Evolutionary conservation across 345 rosid species (phyloP).

Genomic region (Camelina sativa): DNA sequence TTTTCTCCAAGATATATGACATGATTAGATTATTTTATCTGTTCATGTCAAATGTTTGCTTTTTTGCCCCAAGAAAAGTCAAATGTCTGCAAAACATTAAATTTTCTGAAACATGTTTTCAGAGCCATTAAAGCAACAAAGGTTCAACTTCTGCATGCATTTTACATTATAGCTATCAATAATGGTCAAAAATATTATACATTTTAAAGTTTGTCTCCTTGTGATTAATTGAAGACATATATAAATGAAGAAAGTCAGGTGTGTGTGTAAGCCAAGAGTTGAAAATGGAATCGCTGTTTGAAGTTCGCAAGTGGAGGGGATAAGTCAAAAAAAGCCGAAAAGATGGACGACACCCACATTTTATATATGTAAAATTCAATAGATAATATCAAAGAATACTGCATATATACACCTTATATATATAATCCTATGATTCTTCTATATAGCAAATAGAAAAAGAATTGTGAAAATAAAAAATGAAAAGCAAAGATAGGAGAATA

Average conservation of each 20-base stretch:
- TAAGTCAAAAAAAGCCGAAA: constrained; percentile 25
- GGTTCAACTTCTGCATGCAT: background rate
- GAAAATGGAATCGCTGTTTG: constrained; percentile 3
- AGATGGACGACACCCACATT: background rate
- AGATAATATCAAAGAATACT: constrained; percentile 23
- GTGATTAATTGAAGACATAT: background rate
- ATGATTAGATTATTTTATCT: too few species aligned
- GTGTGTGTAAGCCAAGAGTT: constrained; percentile 13
- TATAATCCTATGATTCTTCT: background rate
- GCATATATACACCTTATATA: background rate
- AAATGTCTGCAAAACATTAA: too few species aligned
- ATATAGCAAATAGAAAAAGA: background rate
- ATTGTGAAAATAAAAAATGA: background rate
- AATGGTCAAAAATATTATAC: background rate
- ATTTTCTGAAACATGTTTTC: background rate
- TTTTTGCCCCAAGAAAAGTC: too few species aligned
- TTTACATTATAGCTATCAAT: background rate
- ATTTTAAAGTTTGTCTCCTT: background rate
- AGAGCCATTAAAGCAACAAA: background rate
- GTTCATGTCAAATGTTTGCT: too few species aligned
- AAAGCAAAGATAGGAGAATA: background rate
- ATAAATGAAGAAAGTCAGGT: background rate
- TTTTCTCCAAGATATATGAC: too few species aligned
- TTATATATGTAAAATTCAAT: background rate
- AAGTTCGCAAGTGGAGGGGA: constrained; percentile 14